phyloP scores from a whole-genome alignment of 2,329 filamentous ascomycete species.

The Trichophyton simii region DNA sequence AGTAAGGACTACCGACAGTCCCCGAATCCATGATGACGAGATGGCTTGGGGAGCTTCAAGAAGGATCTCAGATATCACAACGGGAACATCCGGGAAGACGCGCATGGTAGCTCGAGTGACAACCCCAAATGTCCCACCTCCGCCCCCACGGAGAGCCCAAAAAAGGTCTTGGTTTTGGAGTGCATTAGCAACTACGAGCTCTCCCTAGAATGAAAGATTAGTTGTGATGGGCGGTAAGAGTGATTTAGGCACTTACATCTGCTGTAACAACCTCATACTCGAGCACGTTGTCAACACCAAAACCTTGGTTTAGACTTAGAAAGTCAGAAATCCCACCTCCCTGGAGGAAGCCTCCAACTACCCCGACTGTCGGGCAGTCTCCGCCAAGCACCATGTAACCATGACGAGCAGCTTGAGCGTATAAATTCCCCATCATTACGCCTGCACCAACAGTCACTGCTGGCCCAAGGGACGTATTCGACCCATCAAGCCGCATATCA shows the following conservation, averaged over 20 bases:
- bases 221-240: constrained; percentile 20
- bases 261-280: constrained; percentile 45
- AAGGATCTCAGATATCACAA: constrained; percentile 11
- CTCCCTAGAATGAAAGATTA: background rate
- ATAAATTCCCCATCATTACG: constrained; percentile 42
- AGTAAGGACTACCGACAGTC: background rate
- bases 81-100: constrained; percentile 23
- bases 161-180: constrained; percentile 43
- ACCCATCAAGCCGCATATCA: constrained; percentile 21
- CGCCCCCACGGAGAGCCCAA: constrained; percentile 51
- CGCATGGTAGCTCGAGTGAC: constrained; percentile 45
- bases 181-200: background rate
- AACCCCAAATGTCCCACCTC: constrained; percentile 47
- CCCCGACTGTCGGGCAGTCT: constrained; percentile 42
- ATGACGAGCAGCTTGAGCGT: constrained; percentile 36
- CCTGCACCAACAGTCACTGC: constrained; percentile 46
- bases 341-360: constrained; percentile 34
- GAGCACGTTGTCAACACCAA: constrained; percentile 49
- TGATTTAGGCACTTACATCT: constrained; percentile 27
- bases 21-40: background rate
- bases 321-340: constrained; percentile 46
- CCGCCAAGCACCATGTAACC: constrained; percentile 42
- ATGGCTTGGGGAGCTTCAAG: background rate
- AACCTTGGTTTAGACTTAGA: constrained; percentile 39
- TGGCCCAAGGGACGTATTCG: constrained; percentile 30